Conservation (phyloP, 192 early-diverging fungal genomes). For the Rhizophagus clarus region DNA sequence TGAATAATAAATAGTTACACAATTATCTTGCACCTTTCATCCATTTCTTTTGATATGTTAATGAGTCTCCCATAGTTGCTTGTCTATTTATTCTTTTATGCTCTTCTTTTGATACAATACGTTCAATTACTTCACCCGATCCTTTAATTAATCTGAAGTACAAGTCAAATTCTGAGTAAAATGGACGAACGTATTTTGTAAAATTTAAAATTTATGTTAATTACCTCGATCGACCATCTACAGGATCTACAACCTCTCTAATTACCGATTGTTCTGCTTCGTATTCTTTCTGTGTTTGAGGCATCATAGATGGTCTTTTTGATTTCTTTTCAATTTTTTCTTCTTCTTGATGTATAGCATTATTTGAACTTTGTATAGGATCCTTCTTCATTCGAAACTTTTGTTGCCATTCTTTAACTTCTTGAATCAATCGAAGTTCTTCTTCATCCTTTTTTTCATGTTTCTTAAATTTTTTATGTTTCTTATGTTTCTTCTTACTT, state of each 20-base stretch:
- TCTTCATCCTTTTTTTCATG: neutral
- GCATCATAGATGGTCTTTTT: slow-evolving; percentile 31
- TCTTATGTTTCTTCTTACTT: neutral
- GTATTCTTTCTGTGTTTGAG: slow-evolving; percentile 50
- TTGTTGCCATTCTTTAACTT: slow-evolving; percentile 3
- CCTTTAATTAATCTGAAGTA: slow-evolving; percentile 49
- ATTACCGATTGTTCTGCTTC: slow-evolving; percentile 46
- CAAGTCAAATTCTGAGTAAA: neutral
- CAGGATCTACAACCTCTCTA: slow-evolving; percentile 48
- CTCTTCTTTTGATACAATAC: slow-evolving; percentile 51
- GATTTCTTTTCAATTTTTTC: slow-evolving; percentile 24
- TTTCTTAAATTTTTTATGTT: neutral
- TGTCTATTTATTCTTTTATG: slow-evolving; percentile 49
- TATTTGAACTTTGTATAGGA: neutral
- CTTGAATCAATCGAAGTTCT: neutral
- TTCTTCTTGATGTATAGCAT: neutral
- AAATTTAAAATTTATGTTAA: neutral
- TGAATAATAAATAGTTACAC: too few species aligned
- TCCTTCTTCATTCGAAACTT: neutral
- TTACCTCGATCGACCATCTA: slow-evolving; percentile 52
- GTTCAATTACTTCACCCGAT: slow-evolving; percentile 53
- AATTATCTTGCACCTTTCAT: neutral
- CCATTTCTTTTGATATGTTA: slow-evolving; percentile 33
- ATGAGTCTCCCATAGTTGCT: slow-evolving; percentile 49
- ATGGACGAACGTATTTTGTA: neutral